Base-by-base conservation (phyloP, 2,329 filamentous ascomycete genomes). In the Ophiostoma populinum region DNA sequence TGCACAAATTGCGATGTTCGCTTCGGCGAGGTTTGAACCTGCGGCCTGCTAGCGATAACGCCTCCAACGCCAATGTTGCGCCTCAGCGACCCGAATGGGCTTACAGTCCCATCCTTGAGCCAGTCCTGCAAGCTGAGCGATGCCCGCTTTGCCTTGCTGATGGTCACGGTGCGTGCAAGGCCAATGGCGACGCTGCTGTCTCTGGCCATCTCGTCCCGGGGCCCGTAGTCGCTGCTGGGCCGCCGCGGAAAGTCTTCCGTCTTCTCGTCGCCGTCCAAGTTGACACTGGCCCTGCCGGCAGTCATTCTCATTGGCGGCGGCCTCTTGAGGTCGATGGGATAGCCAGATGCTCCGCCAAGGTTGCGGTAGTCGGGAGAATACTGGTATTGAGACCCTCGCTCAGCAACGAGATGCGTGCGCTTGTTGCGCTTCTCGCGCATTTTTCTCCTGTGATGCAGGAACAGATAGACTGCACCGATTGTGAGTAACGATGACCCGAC, bases 401-500 rank as follows among this genome's bases (percentile, higher is more conserved):
- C n/a, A n/a, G 33, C 37, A 10, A 35, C 16, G 8, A 41, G 40
- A 15, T 15, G 27, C 32, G 40, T 43, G 22, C 39, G 42, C 10
- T 40, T n/a, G n/a, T n/a, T 38, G 37, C 47, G 47, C 20, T 45
- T 45, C 16, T 28, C 16, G n/a, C n/a, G n/a, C n/a, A n/a, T n/a
- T 16, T 45, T 46, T 27, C 43, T 40, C 24, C 47, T 39, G 36
- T 45, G 48, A 22, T 55, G 51, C 9, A 51, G 40, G 18, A 59
- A 47, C 13, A 57, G 43, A 25, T 54, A 55, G 39, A 57, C 55
- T 18, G 49, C 47, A 3, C 53, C 33, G 4, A 58, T 51, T 1
- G 55, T 58, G 21, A 62, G 46, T 15, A 62, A 44, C 2, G 55
- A 51, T 3, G 55, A 55, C n/a, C 53, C 58, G 33, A 61, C 47